Percentiles rank a stretch among this genome's conserved stretches.
phyloP scores from a whole-genome alignment of 2,329 filamentous ascomycete genomes.

The Colletotrichum euphorbiae region DNA sequence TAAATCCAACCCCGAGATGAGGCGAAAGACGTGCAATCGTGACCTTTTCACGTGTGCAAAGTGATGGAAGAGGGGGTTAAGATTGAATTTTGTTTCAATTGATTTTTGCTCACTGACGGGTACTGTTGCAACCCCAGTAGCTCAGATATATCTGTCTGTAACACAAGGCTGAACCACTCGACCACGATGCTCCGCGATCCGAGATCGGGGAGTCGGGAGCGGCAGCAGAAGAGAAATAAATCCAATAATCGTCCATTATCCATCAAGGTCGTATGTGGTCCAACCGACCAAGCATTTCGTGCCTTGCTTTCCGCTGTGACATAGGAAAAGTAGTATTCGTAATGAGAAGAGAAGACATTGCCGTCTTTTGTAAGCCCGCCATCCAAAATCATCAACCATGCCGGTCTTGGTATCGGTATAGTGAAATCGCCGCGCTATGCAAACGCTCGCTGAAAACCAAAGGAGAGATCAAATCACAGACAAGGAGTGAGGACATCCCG shows the following conservation, averaged over 20 bases:
- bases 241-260: constrained; percentile 29
- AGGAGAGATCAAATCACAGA: constrained; percentile 39
- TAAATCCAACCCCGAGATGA: constrained; percentile 30
- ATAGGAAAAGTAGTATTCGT: constrained; percentile 13
- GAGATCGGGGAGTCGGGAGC: constrained; percentile 31
- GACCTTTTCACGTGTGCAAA: constrained; percentile 16
- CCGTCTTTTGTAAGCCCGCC: constrained; percentile 32
- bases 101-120: constrained; percentile 28
- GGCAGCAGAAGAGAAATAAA: constrained; percentile 38
- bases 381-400: constrained; percentile 35
- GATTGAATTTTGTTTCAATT: constrained; percentile 35
- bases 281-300: constrained; percentile 14
- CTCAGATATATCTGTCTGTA: constrained; percentile 36
- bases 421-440: constrained; percentile 47
- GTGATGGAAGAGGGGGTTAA: constrained; percentile 11
- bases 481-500: constrained; percentile 29
- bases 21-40: constrained; percentile 28
- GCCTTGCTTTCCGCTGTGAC: constrained; percentile 33
- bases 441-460: constrained; percentile 39
- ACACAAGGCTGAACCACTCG: constrained; percentile 38
- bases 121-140: constrained; percentile 26
- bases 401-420: constrained; percentile 43
- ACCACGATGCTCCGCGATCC: constrained; percentile 30
- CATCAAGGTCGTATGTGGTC: constrained; percentile 30
- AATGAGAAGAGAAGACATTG: constrained; percentile 35